A percentile compares a stretch with the other conserved stretches of the same genome.
Evolutionary conservation across 2,329 filamentous ascomycete species (phyloP).

Genomic region (Ophiocordyceps robertsii): DNA sequence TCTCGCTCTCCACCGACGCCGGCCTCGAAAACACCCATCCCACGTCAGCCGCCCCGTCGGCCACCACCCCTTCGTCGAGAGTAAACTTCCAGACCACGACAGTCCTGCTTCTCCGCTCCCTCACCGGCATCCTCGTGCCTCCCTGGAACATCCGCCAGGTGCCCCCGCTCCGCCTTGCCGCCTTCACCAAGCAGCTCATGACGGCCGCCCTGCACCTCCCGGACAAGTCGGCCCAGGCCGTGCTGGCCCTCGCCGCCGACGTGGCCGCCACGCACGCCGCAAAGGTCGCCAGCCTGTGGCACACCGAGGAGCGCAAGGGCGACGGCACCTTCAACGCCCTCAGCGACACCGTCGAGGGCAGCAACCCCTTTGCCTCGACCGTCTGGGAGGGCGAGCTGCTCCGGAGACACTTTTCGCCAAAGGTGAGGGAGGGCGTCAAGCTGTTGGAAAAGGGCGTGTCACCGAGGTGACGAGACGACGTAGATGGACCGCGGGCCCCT

Average conservation of each 20-base stretch:
- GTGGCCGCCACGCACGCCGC: slow-evolving; percentile 70
- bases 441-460: slow-evolving; percentile 53
- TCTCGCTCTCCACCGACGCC: slow-evolving; percentile 64
- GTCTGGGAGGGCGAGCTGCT: slow-evolving; percentile 91
- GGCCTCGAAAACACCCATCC: slow-evolving; percentile 65
- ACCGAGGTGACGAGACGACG: slow-evolving; percentile 5
- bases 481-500: no score
- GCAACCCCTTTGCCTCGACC: slow-evolving; percentile 81
- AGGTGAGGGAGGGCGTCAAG: slow-evolving; percentile 63
- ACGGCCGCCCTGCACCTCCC: slow-evolving; percentile 72
- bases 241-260: slow-evolving; percentile 64
- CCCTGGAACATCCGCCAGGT: slow-evolving; percentile 58
- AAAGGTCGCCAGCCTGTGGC: slow-evolving; percentile 79
- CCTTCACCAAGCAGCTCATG: slow-evolving; percentile 86
- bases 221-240: slow-evolving; percentile 74
- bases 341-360: slow-evolving; percentile 63
- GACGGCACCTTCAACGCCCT: slow-evolving; percentile 75
- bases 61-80: slow-evolving; percentile 39
- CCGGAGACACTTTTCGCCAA: slow-evolving; percentile 72
- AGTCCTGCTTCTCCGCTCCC: slow-evolving; percentile 75
- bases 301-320: slow-evolving; percentile 84
- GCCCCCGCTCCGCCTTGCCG: slow-evolving; percentile 73
- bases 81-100: slow-evolving; percentile 94
- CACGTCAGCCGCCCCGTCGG: slow-evolving; percentile 23
- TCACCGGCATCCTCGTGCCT: slow-evolving; percentile 71